These are phyloP conservation scores for Andalucia godoyi DNA, from an alignment of 78 protist species.

Conservation along the genomic window DNA sequence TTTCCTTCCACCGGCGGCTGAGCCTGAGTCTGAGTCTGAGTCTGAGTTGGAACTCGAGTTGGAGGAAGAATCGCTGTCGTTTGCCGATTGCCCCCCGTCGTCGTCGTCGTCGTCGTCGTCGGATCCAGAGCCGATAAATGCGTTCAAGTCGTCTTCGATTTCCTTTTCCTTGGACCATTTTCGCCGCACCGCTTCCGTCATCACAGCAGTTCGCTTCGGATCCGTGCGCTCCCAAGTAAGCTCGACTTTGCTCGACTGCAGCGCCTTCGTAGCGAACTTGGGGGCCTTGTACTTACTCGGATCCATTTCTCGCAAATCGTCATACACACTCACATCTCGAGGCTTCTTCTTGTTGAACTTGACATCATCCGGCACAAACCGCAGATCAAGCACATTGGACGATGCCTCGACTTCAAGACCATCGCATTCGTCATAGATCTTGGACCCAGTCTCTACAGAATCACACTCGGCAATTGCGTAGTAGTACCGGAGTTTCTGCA, in stretches of 20 bases:
- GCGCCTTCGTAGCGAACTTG: not conserved
- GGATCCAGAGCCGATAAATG: not conserved
- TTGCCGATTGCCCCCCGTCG: not conserved
- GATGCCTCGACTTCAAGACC: conserved; percentile 5
- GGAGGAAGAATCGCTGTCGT: not conserved
- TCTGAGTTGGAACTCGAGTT: not conserved
- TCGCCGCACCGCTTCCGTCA: not conserved
- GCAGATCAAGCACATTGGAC: not conserved
- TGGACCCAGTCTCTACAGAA: not conserved
- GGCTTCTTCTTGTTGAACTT: not conserved
- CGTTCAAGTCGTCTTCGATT: not conserved
- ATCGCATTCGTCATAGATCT: conserved; percentile 1
- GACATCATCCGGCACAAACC: conserved; percentile 5
- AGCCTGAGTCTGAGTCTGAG: not conserved
- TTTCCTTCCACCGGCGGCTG: not conserved
- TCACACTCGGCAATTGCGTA: conserved; percentile 9
- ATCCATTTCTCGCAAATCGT: not conserved
- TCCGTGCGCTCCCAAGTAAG: conserved; percentile 18
- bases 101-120: not conserved
- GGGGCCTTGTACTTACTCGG: not conserved
- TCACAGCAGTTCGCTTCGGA: not conserved
- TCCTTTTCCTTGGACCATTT: not conserved
- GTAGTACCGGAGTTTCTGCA: conserved; percentile 4
- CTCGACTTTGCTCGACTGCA: not conserved
- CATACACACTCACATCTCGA: not conserved